Evolutionary conservation across 352 stramenopile genomes (phyloP).

Genomic region (Sclerospora graminicola): DNA sequence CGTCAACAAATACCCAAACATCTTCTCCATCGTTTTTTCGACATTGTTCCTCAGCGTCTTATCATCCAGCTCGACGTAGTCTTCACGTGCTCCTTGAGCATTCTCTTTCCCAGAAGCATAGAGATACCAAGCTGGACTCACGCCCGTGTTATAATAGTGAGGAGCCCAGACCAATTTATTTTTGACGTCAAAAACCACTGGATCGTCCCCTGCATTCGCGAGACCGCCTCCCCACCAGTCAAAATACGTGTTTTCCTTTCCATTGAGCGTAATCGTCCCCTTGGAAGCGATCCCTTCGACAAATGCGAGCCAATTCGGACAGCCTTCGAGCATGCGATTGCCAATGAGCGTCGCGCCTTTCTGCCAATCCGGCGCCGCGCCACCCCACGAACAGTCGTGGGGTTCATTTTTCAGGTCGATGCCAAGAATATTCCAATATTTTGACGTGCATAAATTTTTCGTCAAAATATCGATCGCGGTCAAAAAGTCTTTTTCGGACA

Average conservation of each 20-base stretch:
- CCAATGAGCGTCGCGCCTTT: slow-evolving; percentile 48
- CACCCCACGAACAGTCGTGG: slow-evolving; percentile 42
- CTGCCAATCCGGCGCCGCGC: slow-evolving; percentile 32
- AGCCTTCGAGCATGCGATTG: slow-evolving; percentile 52
- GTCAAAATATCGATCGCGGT: slow-evolving; percentile 42
- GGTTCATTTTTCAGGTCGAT: slow-evolving; percentile 72
- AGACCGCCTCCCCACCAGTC: slow-evolving; percentile 66
- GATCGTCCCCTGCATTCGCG: slow-evolving; percentile 25
- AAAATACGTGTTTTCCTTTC: slow-evolving; percentile 31
- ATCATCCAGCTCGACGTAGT: slow-evolving; percentile 48
- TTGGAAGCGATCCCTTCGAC: slow-evolving; percentile 49
- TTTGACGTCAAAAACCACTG: slow-evolving; percentile 27
- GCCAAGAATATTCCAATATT: slow-evolving; percentile 64
- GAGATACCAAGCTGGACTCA: slow-evolving; percentile 52
- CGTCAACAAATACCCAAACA: slow-evolving; percentile 54
- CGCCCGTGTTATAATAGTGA: slow-evolving; percentile 69
- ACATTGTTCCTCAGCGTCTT: slow-evolving; percentile 41
- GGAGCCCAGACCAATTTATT: slow-evolving; percentile 67
- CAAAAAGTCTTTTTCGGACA: slow-evolving; percentile 50
- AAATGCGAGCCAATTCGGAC: slow-evolving; percentile 54
- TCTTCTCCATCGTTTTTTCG: slow-evolving; percentile 50
- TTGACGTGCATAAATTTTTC: slow-evolving; percentile 34
- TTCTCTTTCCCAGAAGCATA: slow-evolving; percentile 36
- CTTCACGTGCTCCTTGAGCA: slow-evolving; percentile 12
- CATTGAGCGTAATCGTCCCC: slow-evolving; percentile 33